Base-by-base conservation (phyloP, 2,329 filamentous ascomycete species). In the Epichloe hybrida region DNA sequence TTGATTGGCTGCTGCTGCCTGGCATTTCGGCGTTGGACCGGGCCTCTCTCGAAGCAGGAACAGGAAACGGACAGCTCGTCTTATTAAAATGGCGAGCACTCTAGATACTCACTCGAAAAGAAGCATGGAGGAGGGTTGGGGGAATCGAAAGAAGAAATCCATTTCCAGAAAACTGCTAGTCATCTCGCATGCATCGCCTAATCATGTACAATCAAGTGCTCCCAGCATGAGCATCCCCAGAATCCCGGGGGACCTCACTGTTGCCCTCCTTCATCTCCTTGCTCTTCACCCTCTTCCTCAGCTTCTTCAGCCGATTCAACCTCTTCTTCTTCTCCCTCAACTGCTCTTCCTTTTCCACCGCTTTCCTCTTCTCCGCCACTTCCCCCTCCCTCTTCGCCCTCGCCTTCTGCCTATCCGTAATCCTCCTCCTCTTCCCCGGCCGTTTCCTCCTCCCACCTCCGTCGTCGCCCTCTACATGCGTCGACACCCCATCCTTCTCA, bases 271-370 rank as follows among this genome's bases (percentile, higher is more conserved):
- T 81, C 65, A 73, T 76, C 64, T 82, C 74, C 61, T 72, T 78
- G 54, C 73, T 76, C 64, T 82, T 82, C 42, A 73, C 70, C 58
- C 73, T 72, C 59, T 72, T 70, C 62, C 78, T 76, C 53, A 81
- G 57, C 67, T 83, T 81, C 68, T 77, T 81, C 57, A 74, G 62
- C 52, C 76, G 65, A 57, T 83, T 83, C 55, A 80, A 60, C 56
- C 77, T 70, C 66, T 80, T 80, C 68, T 80, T 80, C 70, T 81
- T 82, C 50, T 81, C 77, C 57, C 69, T 72, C 34, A 80, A 56
- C 46, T 75, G 72, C 56, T 79, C 73, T 59, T 80, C 77, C 63
- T 79, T 82, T 17, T 69, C 68, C 54, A 68, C 55, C 46, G 65
- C 57, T 50, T 69, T 65, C 55, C 67, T 69, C 55, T 62, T 67